These are phyloP conservation scores for Hymenoscyphus fructigenus DNA, from an alignment of 2,329 filamentous ascomycete genomes.

Conservation along the genomic window DNA sequence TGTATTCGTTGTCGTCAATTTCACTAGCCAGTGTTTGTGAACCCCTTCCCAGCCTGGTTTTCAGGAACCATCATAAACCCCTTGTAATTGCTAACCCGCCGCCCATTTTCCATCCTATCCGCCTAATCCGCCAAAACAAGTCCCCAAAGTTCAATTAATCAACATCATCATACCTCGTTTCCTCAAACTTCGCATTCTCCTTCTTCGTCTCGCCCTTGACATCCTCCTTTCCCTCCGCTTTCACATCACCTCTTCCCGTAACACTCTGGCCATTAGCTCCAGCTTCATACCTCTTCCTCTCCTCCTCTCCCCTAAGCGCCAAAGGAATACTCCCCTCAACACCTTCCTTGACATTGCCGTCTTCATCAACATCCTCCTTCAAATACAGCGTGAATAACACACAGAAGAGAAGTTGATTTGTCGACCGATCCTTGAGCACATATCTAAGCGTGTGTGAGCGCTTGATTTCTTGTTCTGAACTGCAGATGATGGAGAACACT, in stretches of 20 bases:
- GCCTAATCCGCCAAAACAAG: neutral
- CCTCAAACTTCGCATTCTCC: constrained; percentile 15
- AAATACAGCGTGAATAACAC: constrained; percentile 77
- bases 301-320: constrained; percentile 21
- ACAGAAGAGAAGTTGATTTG: constrained; percentile 74
- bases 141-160: constrained; percentile 20
- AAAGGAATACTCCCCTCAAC: constrained; percentile 35
- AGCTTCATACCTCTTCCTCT: constrained; percentile 17
- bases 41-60: too few species aligned
- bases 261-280: constrained; percentile 10
- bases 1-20: neutral
- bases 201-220: neutral
- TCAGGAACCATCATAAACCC: neutral
- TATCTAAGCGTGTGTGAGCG: constrained; percentile 88
- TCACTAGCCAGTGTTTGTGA: neutral
- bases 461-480: constrained; percentile 21
- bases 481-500: constrained; percentile 29
- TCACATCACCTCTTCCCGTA: constrained; percentile 18
- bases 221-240: constrained; percentile 12
- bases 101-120: neutral
- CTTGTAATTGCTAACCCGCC: neutral
- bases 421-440: constrained; percentile 78
- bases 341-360: constrained; percentile 51
- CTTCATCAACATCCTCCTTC: constrained; percentile 62
- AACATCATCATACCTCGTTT: constrained; percentile 32